A percentile compares a stretch with the other conserved stretches of the same genome.
phyloP scores from a whole-genome alignment of 345 rosid genomes.

The Durio zibethinus region DNA sequence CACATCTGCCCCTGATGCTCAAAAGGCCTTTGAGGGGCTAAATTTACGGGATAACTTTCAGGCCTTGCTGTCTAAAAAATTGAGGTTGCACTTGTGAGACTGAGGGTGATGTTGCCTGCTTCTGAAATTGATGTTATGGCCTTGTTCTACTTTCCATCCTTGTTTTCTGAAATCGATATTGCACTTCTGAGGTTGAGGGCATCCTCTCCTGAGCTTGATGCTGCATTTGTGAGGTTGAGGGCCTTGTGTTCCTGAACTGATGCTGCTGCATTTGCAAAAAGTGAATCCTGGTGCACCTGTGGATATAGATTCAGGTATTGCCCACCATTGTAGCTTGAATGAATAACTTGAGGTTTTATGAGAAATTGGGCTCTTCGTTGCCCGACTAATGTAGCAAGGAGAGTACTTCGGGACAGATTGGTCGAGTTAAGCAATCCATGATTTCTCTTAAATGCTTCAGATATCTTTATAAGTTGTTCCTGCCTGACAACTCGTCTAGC shows the following conservation, averaged over 20 bases:
- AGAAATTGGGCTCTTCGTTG: constrained; percentile 29
- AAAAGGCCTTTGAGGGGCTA: constrained; percentile 13
- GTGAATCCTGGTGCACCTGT: constrained; percentile 23
- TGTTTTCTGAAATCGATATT: constrained; percentile 19
- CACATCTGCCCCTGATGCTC: constrained; percentile 34
- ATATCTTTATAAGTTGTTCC: constrained; percentile 48
- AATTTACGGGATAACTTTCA: constrained; percentile 14
- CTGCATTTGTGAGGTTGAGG: constrained; percentile 28
- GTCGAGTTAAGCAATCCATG: constrained; percentile 27
- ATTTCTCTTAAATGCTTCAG: constrained; percentile 51
- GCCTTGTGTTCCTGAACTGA: constrained; percentile 14
- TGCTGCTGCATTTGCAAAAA: constrained; percentile 30
- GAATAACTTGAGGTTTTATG: neutral
- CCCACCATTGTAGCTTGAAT: constrained; percentile 14
- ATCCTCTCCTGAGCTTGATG: constrained; percentile 21
- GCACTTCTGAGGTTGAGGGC: constrained; percentile 30
- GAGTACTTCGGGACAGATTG: constrained; percentile 29
- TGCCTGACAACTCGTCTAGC: constrained; percentile 66
- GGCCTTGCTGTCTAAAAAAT: constrained; percentile 12
- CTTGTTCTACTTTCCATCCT: constrained; percentile 14
- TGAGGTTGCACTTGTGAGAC: constrained; percentile 22
- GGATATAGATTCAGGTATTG: constrained; percentile 13
- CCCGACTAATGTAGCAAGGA: constrained; percentile 38
- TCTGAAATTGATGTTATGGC: constrained; percentile 19
- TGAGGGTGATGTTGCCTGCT: neutral